Evolutionary conservation across 148 eudicot species (phyloP).

Genomic region (Limonium bicolor): DNA sequence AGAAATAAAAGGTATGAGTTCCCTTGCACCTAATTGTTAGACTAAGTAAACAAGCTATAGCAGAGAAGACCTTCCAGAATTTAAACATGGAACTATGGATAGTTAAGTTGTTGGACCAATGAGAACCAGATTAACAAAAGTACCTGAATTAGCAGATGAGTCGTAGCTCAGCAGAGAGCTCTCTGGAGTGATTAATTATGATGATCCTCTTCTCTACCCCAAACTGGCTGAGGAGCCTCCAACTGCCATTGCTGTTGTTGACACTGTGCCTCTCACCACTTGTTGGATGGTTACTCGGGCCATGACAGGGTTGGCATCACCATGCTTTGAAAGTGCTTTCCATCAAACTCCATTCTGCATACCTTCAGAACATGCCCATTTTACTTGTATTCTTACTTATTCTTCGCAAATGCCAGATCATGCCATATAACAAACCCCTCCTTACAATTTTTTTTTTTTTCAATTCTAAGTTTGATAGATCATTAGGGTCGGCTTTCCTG

Average conservation of each 20-base stretch:
- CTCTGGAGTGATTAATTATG: constrained; percentile 47
- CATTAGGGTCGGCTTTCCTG: neutral
- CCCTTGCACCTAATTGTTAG: neutral
- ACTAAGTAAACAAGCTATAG: neutral
- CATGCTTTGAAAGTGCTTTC: constrained; percentile 44
- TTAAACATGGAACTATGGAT: neutral
- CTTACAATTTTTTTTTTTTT: neutral
- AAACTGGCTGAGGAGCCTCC: constrained; percentile 45
- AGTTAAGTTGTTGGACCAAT: neutral
- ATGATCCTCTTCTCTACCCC: constrained; percentile 55
- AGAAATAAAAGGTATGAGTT: constrained; percentile 1
- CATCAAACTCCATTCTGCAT: constrained; percentile 40
- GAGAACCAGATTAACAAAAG: neutral
- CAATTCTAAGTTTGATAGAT: neutral
- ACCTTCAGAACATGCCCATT: neutral
- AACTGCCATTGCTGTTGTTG: constrained; percentile 42
- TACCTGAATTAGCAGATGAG: constrained; percentile 84
- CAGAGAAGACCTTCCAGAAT: neutral
- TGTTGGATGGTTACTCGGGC: constrained; percentile 43
- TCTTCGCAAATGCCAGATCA: neutral
- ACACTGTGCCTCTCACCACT: constrained; percentile 32
- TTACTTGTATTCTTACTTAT: neutral
- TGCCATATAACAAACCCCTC: neutral
- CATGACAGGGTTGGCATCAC: constrained; percentile 40
- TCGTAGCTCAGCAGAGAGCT: constrained; percentile 59